Evolutionary conservation across 768 basidiomycete species (phyloP), one percentile per base, ranked within the genome.

Genomic region (Steccherinum ochraceum): DNA sequence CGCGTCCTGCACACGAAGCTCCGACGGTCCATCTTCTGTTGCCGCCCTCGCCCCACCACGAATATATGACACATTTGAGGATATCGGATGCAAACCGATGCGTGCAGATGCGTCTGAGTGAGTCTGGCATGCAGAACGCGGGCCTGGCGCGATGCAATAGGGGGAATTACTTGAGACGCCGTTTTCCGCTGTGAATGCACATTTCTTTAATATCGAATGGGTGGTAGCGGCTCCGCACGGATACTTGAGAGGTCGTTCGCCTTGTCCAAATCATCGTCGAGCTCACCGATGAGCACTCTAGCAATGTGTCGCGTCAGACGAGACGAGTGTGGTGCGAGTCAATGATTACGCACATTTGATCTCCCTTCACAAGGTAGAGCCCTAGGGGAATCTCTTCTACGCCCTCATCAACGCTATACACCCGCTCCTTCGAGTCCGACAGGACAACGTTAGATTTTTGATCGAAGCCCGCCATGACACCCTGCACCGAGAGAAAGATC

Each of bases 371-470:
- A 62, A 99, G 84, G 69, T 99, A 98, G 42, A 98, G 75, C 0
- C 96, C 96, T 21, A 98, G 75, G 0, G 92, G 89, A 10, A 93
- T 83, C 74, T 97, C 93, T 69, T 97, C 91, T 23, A 96, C 93
- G 39, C 89, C 88, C 61, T 90, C 89, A 13, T 99, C 96, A 48
- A 80, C 69, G 62, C 86, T 89, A 67, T 89, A 98, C 26, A 97
- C 84, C 59, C 95, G 84, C 66, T 99, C 96, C 63, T 87, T 91
- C 51, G 86, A 89, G 64, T 94, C 90, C 12, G 94, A 86, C 51
- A 99, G 81, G 57, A 99, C 93, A 61, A 98, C 81, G 67, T 98
- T 98, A 25, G 92, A 92, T 69, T 91, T 92, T 68, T 93, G 86
- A 76, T 99, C 96, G 61, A 81, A 94, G 46, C 95, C 95, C 35